Evolutionary conservation across 768 basidiomycete genomes (phyloP), one percentile per base, ranked within the genome.

Genomic region (Lentinula sp.): DNA sequence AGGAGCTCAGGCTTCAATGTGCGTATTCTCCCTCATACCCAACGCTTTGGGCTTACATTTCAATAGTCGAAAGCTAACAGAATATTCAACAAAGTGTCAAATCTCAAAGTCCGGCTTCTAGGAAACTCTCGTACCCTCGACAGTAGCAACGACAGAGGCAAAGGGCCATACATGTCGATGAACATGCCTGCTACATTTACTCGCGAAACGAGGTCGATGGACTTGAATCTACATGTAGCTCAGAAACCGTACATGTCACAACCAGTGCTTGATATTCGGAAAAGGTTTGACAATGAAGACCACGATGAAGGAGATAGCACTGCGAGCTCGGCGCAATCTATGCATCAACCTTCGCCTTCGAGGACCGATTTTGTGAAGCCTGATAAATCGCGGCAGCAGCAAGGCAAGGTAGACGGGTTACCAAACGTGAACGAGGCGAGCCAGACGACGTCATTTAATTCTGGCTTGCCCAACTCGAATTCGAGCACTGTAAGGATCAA

Each of bases 161-260:
- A 54, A 54, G 37, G 53, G 13, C 53, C 53, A 0, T 54, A 54
- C 36, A 36, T 54, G 51, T 16, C 51, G 18, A n/a, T 68, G 58
- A 63, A 68, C 32, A 57, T 70, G 36, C 62, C 66, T 60, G 20
- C 68, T 42, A 60, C 33, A 5, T 71, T 62, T 65, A 68, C 58
- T 61, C 69, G 71, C 33, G 70, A 70, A 51, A 64, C 73, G 18
- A 67, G 67, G 61, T 75, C 74, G 8, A 64, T 74, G 53, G 76
- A 79, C 65, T 61, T 71, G 37, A 68, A 68, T 56, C 2, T 39
- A 28, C 56, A 57, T 20, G 33, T 28, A 4, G 55, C 56, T 10
- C 60, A 64, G 37, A 81, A 80, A 62, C 77, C 78, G 6, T 80
- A 75, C 68, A 79, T 79, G 77, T 79, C 79, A 10, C 79, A 80